These are phyloP conservation scores for Kazachstania taianensis DNA, from an alignment of 805 yeast genomes.

Conservation along the genomic window DNA sequence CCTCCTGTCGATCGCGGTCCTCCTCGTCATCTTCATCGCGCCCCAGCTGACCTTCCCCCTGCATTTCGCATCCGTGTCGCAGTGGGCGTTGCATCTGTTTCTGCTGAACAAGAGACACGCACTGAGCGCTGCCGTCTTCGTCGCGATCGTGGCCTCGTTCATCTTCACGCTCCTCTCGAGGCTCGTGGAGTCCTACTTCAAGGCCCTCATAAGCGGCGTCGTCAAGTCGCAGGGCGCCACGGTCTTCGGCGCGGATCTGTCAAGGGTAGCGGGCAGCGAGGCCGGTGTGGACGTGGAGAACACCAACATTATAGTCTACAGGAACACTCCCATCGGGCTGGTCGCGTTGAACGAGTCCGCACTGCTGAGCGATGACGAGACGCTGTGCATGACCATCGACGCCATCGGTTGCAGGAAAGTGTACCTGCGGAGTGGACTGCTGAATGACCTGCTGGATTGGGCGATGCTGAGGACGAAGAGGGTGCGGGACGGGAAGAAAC, in stretches of 20 bases:
- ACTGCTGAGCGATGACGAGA: conserved; percentile 33
- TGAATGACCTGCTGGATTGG: conserved; percentile 56
- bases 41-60: conserved; percentile 16
- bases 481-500: conserved; percentile 31
- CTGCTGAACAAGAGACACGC: conserved; percentile 23
- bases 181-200: conserved; percentile 40
- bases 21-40: conserved; percentile 11
- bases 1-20: conserved; percentile 6
- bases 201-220: conserved; percentile 29
- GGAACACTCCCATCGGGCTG: conserved; percentile 64
- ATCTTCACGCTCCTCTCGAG: conserved; percentile 33
- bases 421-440: conserved; percentile 52
- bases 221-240: conserved; percentile 29
- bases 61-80: conserved; percentile 12
- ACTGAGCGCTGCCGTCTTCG: conserved; percentile 31
- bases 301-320: conserved; percentile 48
- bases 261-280: conserved; percentile 32
- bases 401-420: conserved; percentile 59
- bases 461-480: conserved; percentile 38
- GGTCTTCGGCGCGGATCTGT: conserved; percentile 19
- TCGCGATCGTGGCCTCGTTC: conserved; percentile 31
- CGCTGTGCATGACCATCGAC: conserved; percentile 43
- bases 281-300: conserved; percentile 33
- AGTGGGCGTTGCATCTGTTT: conserved; percentile 17
- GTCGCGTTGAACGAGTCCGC: conserved; percentile 37